Evolutionary conservation across 169 alveolate species (phyloP), one percentile per base, ranked within the genome.

Genomic region (Cryptosporidium ubiquitum): DNA sequence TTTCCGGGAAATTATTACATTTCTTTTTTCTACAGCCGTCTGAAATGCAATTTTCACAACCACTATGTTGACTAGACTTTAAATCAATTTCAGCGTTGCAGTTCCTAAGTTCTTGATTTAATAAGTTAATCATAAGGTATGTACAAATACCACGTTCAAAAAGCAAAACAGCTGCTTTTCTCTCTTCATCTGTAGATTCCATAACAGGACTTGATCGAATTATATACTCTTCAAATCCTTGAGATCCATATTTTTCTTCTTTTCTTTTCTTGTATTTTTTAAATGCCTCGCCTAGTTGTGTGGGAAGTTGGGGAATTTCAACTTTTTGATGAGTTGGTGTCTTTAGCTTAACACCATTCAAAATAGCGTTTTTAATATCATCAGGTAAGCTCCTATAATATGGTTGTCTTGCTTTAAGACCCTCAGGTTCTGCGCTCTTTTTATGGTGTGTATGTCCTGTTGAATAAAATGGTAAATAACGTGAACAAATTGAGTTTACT

Each of bases 131-230:
- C 85, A 73, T 73, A 16, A 73, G 68, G 26, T 33, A 26, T 5
- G 85, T 73, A 55, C 85, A 73, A 37, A 73, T 55, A 1, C 85
- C 85, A 0, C 1, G 0, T 58, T 73, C 85, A 23, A 73, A 73
- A 12, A 73, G 70, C 20, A 14, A 0, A 7, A 73, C 6, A 31
- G 85, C 70, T n/a, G 31, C 5, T 3, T 0, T 40, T 40, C 40
- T 73, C 55, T 73, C 85, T 37, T 73, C 70, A 6, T 31, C 55
- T 9, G 60, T 73, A 18, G 85, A 58, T 52, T 23, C 44, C 5
- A 18, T 14, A 0, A n/a, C 31, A 0, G 42, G 10, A 0, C 5
- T 51, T 29, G 51, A 4, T 12, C 31, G 70, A 52, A 52, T 73
- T 58, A 12, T 26, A 64, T 64, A 64, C 0, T 31, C 51, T 0